Base-by-base conservation (phyloP, 2,329 filamentous ascomycete species). In the Alternaria longipes region DNA sequence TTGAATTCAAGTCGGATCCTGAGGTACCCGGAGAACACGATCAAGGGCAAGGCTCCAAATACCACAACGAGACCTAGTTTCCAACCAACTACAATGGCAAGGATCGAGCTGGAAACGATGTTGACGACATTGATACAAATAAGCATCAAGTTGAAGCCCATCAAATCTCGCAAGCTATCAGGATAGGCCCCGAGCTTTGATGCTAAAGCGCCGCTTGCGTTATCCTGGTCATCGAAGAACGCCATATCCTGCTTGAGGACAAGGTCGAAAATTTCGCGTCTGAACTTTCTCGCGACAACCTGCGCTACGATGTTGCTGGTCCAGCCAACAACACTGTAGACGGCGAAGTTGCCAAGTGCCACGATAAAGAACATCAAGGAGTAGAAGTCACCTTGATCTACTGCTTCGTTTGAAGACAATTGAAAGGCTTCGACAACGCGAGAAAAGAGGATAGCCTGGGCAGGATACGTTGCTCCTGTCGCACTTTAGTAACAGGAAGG, bases 171-270 rank as follows among this genome's bases (percentile, higher is more conserved):
- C 30, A 97, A 85, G 73, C 96, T 90, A 0, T 93, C 97, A 0
- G 94, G 94, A 79, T 97, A 91, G 32, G 80, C 79, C 0, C 84
- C 83, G 1, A 88, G 79, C 3, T 86, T 83, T 0, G 87, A 84
- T 1, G 93, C 97, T 70, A 99, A 82, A 1, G 93, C 91, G 66
- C 95, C 95, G 7, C 93, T 90, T 7, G 91, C 93, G 77, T 98
- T 97, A 77, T 95, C 91, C 65, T 96, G 92, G 45, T 85, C 85
- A 78, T 98, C 95, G 70, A 97, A 99, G 79, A 94, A 98, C 28
- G 89, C 84, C 60, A 98, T 94, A 65, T 98, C 95, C 79, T 98
- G 94, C 66, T 94, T 91, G 53, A 98, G 87, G 82, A 98, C 93
- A 24, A 90, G 85, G 32, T 94, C 86, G 83, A 99, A 97, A 7